phyloP scores from a whole-genome alignment of 306 rosid genomes.

The Cicer yamashitae region DNA sequence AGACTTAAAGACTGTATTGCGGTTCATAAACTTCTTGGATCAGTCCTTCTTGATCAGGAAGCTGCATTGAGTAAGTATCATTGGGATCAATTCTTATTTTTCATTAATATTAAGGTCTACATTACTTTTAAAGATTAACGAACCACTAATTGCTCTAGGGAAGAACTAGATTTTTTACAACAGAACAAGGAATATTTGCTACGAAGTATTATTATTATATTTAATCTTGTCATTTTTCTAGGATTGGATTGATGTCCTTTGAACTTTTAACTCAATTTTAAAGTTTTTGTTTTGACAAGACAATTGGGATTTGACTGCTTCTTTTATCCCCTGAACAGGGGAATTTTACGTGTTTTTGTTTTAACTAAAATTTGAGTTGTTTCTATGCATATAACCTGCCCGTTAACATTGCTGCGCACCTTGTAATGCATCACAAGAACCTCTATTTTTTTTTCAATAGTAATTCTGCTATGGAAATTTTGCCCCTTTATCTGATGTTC shows the following conservation, averaged over 20 bases:
- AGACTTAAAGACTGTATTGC: conserved; percentile 76
- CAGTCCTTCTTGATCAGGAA: conserved; percentile 60
- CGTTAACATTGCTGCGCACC: neutral
- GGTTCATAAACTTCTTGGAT: conserved; percentile 80
- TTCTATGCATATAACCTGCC: neutral
- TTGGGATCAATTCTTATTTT: neutral
- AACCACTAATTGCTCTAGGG: conserved; percentile 18
- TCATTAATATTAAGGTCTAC: conserved; percentile 9
- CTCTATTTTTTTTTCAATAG: neutral
- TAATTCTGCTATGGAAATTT: conserved; percentile 11
- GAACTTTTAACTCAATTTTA: neutral
- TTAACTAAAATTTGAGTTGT: neutral
- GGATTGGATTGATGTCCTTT: neutral
- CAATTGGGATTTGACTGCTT: conserved; percentile 7
- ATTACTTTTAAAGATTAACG: conserved; percentile 16
- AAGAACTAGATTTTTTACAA: neutral
- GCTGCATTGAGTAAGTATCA: conserved; percentile 78
- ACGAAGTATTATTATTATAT: neutral
- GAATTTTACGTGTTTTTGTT: neutral
- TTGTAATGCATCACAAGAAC: conserved; percentile 10
- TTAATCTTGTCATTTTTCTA: neutral
- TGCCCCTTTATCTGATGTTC: neutral
- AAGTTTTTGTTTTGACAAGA: neutral
- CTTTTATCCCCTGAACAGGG: neutral
- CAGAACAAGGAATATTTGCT: neutral